Evolutionary conservation across 441 rosid genomes (phyloP).

Genomic region (Eruca vesicaria): DNA sequence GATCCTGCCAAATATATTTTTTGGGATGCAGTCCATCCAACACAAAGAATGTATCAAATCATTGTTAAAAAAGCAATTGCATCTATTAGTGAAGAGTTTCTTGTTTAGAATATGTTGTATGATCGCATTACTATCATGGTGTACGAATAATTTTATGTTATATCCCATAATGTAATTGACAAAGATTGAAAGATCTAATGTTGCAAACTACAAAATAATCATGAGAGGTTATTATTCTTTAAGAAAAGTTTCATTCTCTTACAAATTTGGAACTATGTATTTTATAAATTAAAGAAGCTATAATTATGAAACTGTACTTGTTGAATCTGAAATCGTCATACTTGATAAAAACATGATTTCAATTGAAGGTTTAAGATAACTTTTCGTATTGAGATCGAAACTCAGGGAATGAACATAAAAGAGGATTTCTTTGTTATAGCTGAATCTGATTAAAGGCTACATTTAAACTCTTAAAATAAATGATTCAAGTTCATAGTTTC

Average conservation of each 20-base stretch:
- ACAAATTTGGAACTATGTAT: not conserved
- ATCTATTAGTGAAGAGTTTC: constrained; percentile 39
- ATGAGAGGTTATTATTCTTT: not conserved
- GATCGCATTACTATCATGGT: not conserved
- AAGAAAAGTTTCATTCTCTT: not conserved
- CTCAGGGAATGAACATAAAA: not conserved
- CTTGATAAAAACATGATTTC: not conserved
- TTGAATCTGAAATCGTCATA: not conserved
- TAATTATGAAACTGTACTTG: not conserved
- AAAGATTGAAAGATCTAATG: not conserved
- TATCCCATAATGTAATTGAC: not conserved
- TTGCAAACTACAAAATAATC: not conserved
- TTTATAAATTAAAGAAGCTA: not conserved
- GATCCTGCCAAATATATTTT: constrained; percentile 62
- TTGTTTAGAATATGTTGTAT: constrained; percentile 22
- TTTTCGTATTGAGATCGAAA: not conserved
- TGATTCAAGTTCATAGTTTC: too few species aligned
- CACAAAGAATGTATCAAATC: constrained; percentile 68
- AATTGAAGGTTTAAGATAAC: not conserved
- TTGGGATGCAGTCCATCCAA: constrained; percentile 89
- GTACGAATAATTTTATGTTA: not conserved
- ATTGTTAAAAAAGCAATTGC: constrained; percentile 48
- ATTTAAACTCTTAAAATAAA: too few species aligned
- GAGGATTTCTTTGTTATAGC: too few species aligned
- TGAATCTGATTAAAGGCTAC: too few species aligned